Evolutionary conservation across 116 monocot genomes (phyloP).

Genomic region (Phalaenopsis hybrid): DNA sequence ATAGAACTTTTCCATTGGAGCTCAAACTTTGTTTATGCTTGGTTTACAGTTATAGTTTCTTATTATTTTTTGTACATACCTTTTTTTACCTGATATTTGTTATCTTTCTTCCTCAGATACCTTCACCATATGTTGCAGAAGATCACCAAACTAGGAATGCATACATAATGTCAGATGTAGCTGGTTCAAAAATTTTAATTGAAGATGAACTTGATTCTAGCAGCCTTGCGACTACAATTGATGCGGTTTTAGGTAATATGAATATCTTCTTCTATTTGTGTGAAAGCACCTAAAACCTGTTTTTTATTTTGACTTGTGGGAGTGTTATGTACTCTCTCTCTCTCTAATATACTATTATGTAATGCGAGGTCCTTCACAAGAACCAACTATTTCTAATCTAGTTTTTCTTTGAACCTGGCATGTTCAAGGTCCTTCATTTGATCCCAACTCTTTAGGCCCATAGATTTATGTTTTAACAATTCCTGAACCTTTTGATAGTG

Average conservation of each 20-base stretch:
- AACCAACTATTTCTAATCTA: too few relatives aligned
- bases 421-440: too few relatives aligned
- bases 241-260: slow-evolving; percentile 36
- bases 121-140: slow-evolving; percentile 27
- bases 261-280: not conserved
- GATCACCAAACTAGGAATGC: slow-evolving; percentile 44
- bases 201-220: slow-evolving; percentile 44
- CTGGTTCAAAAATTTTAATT: slow-evolving; percentile 44
- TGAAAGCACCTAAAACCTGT: not conserved
- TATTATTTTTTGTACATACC: not conserved
- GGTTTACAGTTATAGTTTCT: not conserved
- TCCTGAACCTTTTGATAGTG: too few relatives aligned
- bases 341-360: too few relatives aligned
- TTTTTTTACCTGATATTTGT: slow-evolving; percentile 1
- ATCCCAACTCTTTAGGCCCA: too few relatives aligned
- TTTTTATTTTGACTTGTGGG: not conserved
- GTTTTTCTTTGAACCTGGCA: too few relatives aligned
- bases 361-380: too few relatives aligned
- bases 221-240: slow-evolving; percentile 25
- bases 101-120: slow-evolving; percentile 26
- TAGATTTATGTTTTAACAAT: too few relatives aligned
- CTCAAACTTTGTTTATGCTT: not conserved
- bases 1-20: not conserved
- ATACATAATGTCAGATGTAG: slow-evolving; percentile 41
- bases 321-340: too few relatives aligned